phyloP scores from a whole-genome alignment of 305 asterid species.

The Caryopteris hybrid region DNA sequence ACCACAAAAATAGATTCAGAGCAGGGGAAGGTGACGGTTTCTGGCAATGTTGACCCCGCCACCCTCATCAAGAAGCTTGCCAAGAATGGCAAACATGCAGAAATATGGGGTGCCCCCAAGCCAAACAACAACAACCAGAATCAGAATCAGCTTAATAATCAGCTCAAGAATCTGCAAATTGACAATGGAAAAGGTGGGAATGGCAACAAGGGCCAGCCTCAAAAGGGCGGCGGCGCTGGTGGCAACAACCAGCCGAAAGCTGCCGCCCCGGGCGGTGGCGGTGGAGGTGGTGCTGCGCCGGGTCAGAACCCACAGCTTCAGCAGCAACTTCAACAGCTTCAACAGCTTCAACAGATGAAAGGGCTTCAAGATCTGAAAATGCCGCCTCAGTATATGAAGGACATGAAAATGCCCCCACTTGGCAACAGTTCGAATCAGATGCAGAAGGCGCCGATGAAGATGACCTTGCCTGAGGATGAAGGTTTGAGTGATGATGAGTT shows the following conservation, averaged over 20 bases:
- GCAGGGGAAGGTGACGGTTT: slow-evolving; percentile 65
- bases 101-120: slow-evolving; percentile 56
- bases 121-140: slow-evolving; percentile 30
- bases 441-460: slow-evolving; percentile 27
- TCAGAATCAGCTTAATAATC: slow-evolving; percentile 38
- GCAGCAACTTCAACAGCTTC: slow-evolving; percentile 40
- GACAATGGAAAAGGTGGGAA: slow-evolving; percentile 52
- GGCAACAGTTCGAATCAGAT: slow-evolving; percentile 25
- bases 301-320: slow-evolving; percentile 35
- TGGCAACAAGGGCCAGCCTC: slow-evolving; percentile 39
- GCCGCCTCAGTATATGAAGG: slow-evolving; percentile 55
- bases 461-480: slow-evolving; percentile 42
- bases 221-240: slow-evolving; percentile 22
- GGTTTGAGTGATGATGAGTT: slow-evolving; percentile 41
- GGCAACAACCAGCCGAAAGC: slow-evolving; percentile 40
- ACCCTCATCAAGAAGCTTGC: slow-evolving; percentile 60
- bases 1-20: slow-evolving; percentile 52
- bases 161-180: slow-evolving; percentile 63
- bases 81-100: slow-evolving; percentile 62
- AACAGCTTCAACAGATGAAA: slow-evolving; percentile 63
- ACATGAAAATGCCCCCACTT: slow-evolving; percentile 29
- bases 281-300: slow-evolving; percentile 27
- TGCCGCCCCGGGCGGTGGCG: slow-evolving; percentile 18
- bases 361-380: slow-evolving; percentile 64
- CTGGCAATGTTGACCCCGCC: slow-evolving; percentile 57